A percentile compares a stretch with the other conserved stretches of the same genome.
phyloP scores from a whole-genome alignment of 2,329 filamentous ascomycete species.

The Apiospora marii region DNA sequence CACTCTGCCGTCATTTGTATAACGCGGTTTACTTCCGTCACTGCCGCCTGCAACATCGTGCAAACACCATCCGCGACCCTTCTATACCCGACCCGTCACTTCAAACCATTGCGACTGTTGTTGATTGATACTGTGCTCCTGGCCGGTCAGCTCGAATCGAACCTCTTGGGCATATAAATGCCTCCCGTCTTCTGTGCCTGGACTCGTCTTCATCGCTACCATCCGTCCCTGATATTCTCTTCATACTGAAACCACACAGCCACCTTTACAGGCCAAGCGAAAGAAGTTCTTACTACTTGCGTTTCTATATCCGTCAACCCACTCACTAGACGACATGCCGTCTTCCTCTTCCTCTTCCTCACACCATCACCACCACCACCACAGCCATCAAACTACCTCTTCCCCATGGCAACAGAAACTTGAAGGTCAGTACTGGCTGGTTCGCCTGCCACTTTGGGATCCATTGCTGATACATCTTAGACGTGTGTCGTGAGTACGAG shows the following conservation, averaged over 20 bases:
- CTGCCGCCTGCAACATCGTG: constrained; percentile 43
- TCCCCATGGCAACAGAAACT: constrained; percentile 64
- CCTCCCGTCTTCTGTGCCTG: background rate
- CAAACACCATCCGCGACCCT: constrained; percentile 38
- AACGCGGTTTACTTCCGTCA: constrained; percentile 40
- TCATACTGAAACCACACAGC: background rate
- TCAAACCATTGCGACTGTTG: constrained; percentile 28
- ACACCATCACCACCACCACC: constrained; percentile 29
- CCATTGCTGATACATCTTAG: constrained; percentile 37
- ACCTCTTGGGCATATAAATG: constrained; percentile 1
- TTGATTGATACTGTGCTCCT: constrained; percentile 11
- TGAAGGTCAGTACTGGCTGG: constrained; percentile 52
- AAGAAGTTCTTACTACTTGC: background rate
- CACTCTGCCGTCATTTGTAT: constrained; percentile 42
- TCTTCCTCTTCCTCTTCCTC: constrained; percentile 32
- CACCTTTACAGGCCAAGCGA: background rate
- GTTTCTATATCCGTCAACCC: background rate
- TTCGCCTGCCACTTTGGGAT: background rate
- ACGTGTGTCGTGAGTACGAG: constrained; percentile 63
- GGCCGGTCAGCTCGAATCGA: constrained; percentile 1
- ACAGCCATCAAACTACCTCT: constrained; percentile 20
- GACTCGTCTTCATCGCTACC: background rate
- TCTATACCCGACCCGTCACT: constrained; percentile 43
- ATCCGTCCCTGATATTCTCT: background rate
- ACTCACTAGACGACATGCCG: constrained; percentile 4